Base-by-base conservation (phyloP, 108 stramenopile species). In the Poteriospumella lacustris region DNA sequence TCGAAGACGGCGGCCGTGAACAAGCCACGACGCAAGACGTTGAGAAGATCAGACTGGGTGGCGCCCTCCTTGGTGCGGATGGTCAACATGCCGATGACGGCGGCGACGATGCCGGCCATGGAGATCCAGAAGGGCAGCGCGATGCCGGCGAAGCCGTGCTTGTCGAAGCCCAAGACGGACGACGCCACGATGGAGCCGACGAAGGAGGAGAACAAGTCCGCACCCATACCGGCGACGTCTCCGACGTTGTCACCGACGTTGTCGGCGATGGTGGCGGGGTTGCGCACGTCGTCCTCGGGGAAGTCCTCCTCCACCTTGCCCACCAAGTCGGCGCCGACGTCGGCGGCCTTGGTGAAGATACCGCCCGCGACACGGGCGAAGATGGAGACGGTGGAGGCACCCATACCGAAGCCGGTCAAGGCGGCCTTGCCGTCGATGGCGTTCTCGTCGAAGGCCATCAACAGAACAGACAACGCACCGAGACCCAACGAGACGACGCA, bases 221-320 rank as follows among this genome's bases (percentile, higher is more conserved):
- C 70, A 26, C 70, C 70, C 70, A 73, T 73, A 9, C 76, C 70
- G 43, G 70, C 70, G 43, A 73, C 70, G 31, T 73, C 70, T 5
- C 70, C 70, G 5, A 73, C 70, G 47, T 73, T 73, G 70, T 73
- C 70, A 44, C 70, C 70, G 43, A 73, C 70, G 47, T 73, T 73
- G 47, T 73, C 70, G 28, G 70, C 70, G 43, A 73, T 73, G 28
- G 70, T 73, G 28, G 70, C 70, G 39, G 70, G 70, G 43, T 73
- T 73, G 47, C 70, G 70, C n/a, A 42, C 39, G 15, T 73, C 70
- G 47, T 73, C 70, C 43, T 73, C 70, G 3, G 70, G 70, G 31
- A 73, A 42, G 43, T 42, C 70, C 43, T 73, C 39, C 70, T 73
- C 70, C 26, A 73, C 70, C 47, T 73, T 73, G 2, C 70, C 70